A percentile compares a stretch with the other conserved stretches of the same genome.
Conservation (phyloP, 2,329 filamentous ascomycete genomes). For the Phyllosticta citrichinensis region DNA sequence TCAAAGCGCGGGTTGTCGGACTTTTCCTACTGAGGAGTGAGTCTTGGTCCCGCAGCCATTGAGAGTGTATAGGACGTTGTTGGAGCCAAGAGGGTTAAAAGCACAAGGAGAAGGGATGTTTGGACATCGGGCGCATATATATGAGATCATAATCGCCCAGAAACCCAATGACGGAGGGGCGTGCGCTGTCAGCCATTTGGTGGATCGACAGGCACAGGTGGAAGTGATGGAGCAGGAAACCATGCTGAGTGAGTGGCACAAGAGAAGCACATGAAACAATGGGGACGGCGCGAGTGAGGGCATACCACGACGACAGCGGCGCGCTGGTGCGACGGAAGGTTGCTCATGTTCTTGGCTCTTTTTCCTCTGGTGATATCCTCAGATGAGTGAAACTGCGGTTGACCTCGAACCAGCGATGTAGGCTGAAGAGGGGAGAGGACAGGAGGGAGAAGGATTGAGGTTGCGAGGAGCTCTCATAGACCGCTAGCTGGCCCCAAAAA, state of each 20-base stretch:
- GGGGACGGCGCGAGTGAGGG: neutral
- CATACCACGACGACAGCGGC: constrained; percentile 7
- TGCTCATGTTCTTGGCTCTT: neutral
- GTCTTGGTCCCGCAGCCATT: neutral
- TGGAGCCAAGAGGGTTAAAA: too few relatives aligned
- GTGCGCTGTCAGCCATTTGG: neutral
- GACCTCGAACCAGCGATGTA: neutral
- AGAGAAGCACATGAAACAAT: neutral
- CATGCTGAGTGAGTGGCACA: neutral
- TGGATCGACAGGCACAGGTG: neutral
- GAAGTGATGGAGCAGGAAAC: neutral
- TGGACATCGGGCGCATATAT: neutral
- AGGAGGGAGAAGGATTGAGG: neutral
- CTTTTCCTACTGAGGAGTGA: constrained; percentile 14
- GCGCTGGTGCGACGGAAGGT: constrained; percentile 1
- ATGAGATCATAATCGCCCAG: neutral
- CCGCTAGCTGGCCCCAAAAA: neutral
- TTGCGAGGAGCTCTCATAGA: neutral
- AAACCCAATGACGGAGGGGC: neutral
- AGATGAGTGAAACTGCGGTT: neutral
- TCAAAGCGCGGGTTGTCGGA: constrained; percentile 41
- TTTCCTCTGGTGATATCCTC: neutral
- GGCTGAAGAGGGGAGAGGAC: neutral
- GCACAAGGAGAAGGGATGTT: neutral
- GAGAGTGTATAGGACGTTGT: neutral